Base-by-base conservation (phyloP, 2,329 filamentous ascomycete species). In the Akanthomyces uredinophilus region DNA sequence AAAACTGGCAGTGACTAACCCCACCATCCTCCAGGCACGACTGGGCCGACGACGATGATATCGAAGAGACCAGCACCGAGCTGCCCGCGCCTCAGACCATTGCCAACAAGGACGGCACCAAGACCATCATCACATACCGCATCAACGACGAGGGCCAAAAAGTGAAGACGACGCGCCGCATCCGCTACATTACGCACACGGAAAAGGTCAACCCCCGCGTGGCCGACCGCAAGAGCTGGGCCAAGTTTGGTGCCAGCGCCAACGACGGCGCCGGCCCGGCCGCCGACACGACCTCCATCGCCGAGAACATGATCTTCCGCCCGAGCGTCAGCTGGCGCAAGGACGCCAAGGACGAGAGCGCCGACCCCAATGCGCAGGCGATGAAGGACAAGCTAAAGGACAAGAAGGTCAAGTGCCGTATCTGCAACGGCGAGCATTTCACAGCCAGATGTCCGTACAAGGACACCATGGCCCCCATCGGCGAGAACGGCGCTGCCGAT, bases 341-440 rank as follows among this genome's bases (percentile, higher is more conserved):
- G 73, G 91, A 91, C 68, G 88, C 89, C 74, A 91, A 91, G 79
- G 90, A 90, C 75, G 90, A 94, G 79, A 84, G 86, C 79, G 85
- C 87, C 73, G 86, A 87, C 71, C 79, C 84, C 72, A 89, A 91
- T 77, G 87, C 89, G 71, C 86, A 89, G 78, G 83, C 83, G 71
- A 85, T 89, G 80, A 90, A 90, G 80, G 86, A 88, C 74, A 89
- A 91, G 81, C 84, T 98, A 73, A 96, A 95, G 86, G 93, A 97
- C 82, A 96, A 97, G 87, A 96, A 97, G 83, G 96, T 99, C 83
- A 98, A 98, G 86, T 99, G 95, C 80, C 90, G 95, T 84, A 98
- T 99, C 75, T 99, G 95, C 82, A 91, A 88, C 75, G 95, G 94
- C 74, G 95, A 99, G 83, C 95, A 99, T 87, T 99, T 98, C 84